These are phyloP conservation scores for Citrullus mucosospermus DNA, from an alignment of 306 rosid species.

Conservation along the genomic window DNA sequence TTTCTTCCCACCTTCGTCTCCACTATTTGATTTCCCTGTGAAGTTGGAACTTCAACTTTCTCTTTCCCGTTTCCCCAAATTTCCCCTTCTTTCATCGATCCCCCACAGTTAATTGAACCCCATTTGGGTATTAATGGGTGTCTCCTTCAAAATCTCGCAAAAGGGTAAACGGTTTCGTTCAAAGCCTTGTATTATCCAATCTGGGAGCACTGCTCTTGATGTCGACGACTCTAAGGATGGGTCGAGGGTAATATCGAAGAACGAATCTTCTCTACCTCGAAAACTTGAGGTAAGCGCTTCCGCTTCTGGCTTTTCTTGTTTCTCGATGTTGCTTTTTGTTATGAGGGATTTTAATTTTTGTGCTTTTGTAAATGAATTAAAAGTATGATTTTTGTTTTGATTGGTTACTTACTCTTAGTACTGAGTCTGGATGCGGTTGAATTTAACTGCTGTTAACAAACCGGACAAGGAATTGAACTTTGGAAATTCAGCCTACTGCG, in stretches of 20 bases:
- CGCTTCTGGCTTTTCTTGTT: not conserved
- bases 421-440: not conserved
- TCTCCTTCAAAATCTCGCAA: slow-evolving; percentile 44
- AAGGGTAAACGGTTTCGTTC: slow-evolving; percentile 37
- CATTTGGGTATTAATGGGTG: slow-evolving; percentile 21
- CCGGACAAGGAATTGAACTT: not conserved
- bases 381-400: not conserved
- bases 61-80: not conserved
- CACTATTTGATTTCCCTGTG: not conserved
- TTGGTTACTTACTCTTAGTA: not conserved
- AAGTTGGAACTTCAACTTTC: not conserved
- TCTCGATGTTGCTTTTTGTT: not conserved
- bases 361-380: not conserved
- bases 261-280: slow-evolving; percentile 10
- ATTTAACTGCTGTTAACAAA: not conserved
- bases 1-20: not conserved
- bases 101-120: not conserved
- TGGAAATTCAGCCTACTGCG: not conserved
- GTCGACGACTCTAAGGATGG: slow-evolving; percentile 20
- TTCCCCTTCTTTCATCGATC: not conserved
- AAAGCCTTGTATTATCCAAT: slow-evolving; percentile 16
- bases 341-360: not conserved
- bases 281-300: slow-evolving; percentile 24
- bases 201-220: slow-evolving; percentile 15
- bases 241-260: slow-evolving; percentile 10